Evolutionary conservation across 768 basidiomycete species (phyloP).

Genomic region (Leccinum boreale): DNA sequence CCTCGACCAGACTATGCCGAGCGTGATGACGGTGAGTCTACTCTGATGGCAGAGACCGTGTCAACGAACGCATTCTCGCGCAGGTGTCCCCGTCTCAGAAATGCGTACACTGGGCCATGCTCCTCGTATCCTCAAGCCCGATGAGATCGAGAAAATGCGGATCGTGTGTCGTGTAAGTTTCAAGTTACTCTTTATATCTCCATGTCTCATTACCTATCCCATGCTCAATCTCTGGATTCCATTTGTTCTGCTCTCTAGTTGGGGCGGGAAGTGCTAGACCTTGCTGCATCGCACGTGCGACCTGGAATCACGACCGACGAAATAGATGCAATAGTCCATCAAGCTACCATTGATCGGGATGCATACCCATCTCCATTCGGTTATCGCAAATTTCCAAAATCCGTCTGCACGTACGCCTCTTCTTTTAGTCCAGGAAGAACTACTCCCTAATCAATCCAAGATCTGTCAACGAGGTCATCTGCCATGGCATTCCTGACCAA

Average conservation of each 20-base stretch:
- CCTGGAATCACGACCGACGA: constrained; percentile 98
- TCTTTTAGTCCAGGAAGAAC: neutral
- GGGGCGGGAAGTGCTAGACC: constrained; percentile 88
- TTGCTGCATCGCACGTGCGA: constrained; percentile 77
- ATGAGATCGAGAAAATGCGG: constrained; percentile 90
- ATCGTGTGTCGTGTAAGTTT: constrained; percentile 74
- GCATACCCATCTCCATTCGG: constrained; percentile 94
- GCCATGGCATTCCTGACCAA: constrained; percentile 94
- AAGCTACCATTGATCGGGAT: constrained; percentile 84
- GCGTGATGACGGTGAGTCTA: constrained; percentile 51
- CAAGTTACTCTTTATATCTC: neutral
- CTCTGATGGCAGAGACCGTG: neutral
- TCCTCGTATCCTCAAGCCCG: constrained; percentile 59
- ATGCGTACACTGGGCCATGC: constrained; percentile 54
- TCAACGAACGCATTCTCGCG: constrained; percentile 3
- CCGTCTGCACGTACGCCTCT: constrained; percentile 83
- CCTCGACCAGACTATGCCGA: constrained; percentile 82
- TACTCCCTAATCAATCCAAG: constrained; percentile 35
- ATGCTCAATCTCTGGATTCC: neutral
- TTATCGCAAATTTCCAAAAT: constrained; percentile 91
- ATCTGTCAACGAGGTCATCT: constrained; percentile 93
- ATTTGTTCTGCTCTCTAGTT: constrained; percentile 47
- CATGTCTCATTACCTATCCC: neutral
- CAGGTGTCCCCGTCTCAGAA: constrained; percentile 63
- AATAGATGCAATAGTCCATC: constrained; percentile 90